Evolutionary conservation across 2,329 filamentous ascomycete species (phyloP).

Genomic region (Fusarium clavum): DNA sequence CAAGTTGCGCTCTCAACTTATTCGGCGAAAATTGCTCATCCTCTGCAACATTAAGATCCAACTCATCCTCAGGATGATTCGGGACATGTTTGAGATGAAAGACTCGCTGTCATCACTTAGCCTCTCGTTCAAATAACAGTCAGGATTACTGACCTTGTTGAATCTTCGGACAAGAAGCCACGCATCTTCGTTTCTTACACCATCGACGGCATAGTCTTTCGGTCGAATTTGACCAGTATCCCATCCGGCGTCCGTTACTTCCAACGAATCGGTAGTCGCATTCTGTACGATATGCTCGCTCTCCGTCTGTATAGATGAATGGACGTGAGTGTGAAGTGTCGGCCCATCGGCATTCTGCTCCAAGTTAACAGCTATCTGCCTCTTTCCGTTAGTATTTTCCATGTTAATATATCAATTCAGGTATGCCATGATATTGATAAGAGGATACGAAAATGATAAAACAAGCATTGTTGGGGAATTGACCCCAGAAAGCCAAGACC

Average conservation of each 20-base stretch:
- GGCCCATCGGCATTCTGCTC: neutral
- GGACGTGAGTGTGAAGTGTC: neutral
- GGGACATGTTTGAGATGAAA: constrained; percentile 21
- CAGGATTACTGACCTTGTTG: constrained; percentile 4
- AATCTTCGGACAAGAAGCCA: constrained; percentile 28
- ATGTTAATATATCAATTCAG: neutral
- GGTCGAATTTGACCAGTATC: neutral
- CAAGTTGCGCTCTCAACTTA: constrained; percentile 79
- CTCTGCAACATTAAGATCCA: constrained; percentile 59
- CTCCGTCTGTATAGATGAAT: rapidly evolving
- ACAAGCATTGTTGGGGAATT: neutral
- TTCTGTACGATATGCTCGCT: rapidly evolving
- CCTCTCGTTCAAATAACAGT: neutral
- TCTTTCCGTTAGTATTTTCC: neutral
- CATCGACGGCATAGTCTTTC: neutral
- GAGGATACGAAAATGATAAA: neutral
- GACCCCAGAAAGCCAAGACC: neutral
- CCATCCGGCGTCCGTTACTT: constrained; percentile 15
- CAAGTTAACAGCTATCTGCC: constrained; percentile 10
- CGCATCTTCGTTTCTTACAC: constrained; percentile 10
- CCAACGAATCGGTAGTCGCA: rapidly evolving
- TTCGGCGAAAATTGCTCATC: constrained; percentile 85
- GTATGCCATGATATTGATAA: too few species aligned
- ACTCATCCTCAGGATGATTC: neutral
- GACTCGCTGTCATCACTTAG: neutral